Evolutionary conservation across 306 rosid species (phyloP), one percentile per base, ranked within the genome.

Genomic region (Hylodesmum podocarpum): DNA sequence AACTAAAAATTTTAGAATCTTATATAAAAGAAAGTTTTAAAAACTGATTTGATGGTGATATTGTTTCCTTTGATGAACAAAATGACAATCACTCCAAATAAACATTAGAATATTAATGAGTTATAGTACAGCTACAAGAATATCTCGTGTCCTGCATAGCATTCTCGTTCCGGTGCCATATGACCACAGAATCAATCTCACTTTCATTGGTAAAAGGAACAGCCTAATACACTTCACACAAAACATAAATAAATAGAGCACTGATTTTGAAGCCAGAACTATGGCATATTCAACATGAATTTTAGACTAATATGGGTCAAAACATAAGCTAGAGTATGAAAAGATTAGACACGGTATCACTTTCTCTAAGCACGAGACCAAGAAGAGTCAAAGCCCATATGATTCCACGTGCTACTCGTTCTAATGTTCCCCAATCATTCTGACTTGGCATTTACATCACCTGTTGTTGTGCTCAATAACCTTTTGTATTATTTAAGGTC

Each of bases 391-490:
- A 79, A 75, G 1, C 46, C 24, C 75, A n/a, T 63, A 84, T 84
- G 72, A 80, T 84, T 80, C 66, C 84, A 84, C 82, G 84, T 80
- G 87, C 66, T 75, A 79, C 64, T 64, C 72, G 67, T 75, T 70
- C 78, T 13, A 66, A 62, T 75, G 76, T 53, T 64, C 31, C 66
- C 66, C 71, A 75, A 75, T 80, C 75, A 80, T 75, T 64, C 53
- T 75, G 22, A 64, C 84, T 84, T 84, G 2, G 3, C 82, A 50
- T 46, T 53, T 63, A 79, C 87, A 49, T 36, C 40, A 6, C 53
- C 39, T 50, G 16, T 64, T 43, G 3, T n/a, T 53, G 62, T 72
- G 46, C 67, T 80, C 61, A 12, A 37, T 61, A 25, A 16, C n/a
- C 49, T 12, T 12, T 46, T 62, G 46, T 59, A 43, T 33, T 16